Conservation (phyloP, 1,139 yeast species). For the Diutina ranongensis region DNA sequence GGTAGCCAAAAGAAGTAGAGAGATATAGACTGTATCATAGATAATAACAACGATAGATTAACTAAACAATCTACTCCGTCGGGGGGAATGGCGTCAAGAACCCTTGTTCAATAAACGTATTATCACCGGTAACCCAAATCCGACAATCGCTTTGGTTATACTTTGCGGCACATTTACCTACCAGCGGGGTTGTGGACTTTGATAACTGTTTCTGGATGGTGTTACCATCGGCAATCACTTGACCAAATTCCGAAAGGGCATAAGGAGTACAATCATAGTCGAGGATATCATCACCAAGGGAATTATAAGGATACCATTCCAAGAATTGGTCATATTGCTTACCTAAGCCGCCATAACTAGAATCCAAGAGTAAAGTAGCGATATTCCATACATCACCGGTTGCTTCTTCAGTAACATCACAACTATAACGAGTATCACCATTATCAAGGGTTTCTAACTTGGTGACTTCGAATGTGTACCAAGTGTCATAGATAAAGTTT, state of each 20-base stretch:
- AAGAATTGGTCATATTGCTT: too few species aligned
- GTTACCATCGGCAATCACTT: not conserved
- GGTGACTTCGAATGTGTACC: too few species aligned
- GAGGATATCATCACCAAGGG: not conserved
- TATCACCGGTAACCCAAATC: too few species aligned
- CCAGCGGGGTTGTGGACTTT: too few species aligned
- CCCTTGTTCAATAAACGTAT: too few species aligned
- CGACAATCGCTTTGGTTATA: too few species aligned
- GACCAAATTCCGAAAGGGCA: not conserved
- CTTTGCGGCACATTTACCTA: too few species aligned
- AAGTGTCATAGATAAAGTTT: too few species aligned
- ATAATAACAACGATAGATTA: not conserved
- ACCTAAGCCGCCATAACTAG: not conserved
- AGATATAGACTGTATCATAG: conserved; percentile 2
- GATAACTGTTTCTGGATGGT: too few species aligned
- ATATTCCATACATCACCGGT: not conserved
- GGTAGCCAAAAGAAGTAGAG: conserved; percentile 35
- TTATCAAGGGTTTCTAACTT: not conserved
- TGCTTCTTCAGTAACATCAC: not conserved
- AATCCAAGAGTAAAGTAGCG: not conserved
- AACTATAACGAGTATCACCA: not conserved
- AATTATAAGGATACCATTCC: not conserved
- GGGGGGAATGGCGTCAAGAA: too few species aligned
- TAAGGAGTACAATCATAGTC: not conserved
- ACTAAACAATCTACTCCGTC: not conserved